Evolutionary conservation across 2,329 filamentous ascomycete genomes (phyloP).

Genomic region (Chrysoporthe austroafricana): DNA sequence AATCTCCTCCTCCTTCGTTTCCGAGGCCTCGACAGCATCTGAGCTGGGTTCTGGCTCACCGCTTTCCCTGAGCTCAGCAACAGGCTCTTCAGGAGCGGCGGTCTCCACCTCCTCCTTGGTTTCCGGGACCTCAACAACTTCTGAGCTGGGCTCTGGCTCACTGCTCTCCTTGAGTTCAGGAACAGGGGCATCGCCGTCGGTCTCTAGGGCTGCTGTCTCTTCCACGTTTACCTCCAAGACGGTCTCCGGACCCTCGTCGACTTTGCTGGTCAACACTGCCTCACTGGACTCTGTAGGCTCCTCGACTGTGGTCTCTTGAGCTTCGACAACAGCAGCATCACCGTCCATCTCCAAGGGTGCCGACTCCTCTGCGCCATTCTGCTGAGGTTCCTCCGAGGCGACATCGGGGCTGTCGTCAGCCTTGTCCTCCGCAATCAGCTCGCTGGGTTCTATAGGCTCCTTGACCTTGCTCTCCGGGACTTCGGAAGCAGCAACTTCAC

Average conservation of each 20-base stretch:
- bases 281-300: conserved; percentile 11
- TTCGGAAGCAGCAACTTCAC: not conserved
- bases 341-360: not conserved
- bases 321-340: not conserved
- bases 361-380: not conserved
- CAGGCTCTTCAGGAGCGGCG: conserved; percentile 14
- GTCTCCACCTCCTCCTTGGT: conserved; percentile 3
- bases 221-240: not conserved
- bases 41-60: conserved; percentile 1
- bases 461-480: not conserved
- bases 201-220: not conserved
- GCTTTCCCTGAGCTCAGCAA: conserved; percentile 7
- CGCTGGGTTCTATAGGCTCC: not conserved
- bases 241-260: not conserved
- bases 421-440: not conserved
- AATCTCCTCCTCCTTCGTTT: conserved; percentile 12
- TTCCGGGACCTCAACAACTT: conserved; percentile 7
- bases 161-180: conserved; percentile 9
- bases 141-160: conserved; percentile 3
- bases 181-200: conserved; percentile 1
- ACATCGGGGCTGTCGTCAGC: not conserved
- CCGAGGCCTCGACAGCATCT: conserved; percentile 2
- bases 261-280: not conserved
- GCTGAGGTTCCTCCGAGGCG: not conserved
- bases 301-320: not conserved